phyloP scores from a whole-genome alignment of 306 rosid species.

The Pueraria montana region DNA sequence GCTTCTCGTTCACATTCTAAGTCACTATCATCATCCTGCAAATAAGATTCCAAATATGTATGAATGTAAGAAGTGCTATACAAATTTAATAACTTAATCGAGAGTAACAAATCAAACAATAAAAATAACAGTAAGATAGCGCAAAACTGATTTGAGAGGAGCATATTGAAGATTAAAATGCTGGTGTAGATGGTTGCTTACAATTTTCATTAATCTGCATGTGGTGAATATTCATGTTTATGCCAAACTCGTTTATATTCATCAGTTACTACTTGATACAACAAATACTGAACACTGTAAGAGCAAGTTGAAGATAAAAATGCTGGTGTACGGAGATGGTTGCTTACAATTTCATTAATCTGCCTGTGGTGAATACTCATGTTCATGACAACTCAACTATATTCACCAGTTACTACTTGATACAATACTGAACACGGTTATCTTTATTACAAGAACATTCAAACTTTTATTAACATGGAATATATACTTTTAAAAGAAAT shows the following conservation, averaged over 20 bases:
- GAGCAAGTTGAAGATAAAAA: not conserved
- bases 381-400: too few species aligned
- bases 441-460: not conserved
- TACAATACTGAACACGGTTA: not conserved
- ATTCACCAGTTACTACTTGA: not conserved
- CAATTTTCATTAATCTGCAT: not conserved
- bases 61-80: not conserved
- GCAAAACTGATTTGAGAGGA: not conserved
- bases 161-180: not conserved
- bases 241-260: not conserved
- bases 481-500: not conserved
- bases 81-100: not conserved
- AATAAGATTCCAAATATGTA: conserved; percentile 40
- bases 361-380: not conserved
- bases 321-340: not conserved
- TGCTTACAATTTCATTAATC: not conserved
- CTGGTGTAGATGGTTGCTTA: not conserved
- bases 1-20: conserved; percentile 75
- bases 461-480: not conserved
- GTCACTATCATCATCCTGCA: conserved; percentile 89
- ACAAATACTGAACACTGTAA: not conserved
- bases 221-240: not conserved
- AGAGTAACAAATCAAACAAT: not conserved
- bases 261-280: not conserved
- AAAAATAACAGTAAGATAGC: not conserved